These are phyloP conservation scores for Ogataea henricii DNA, from an alignment of 805 yeast genomes.

Conservation along the genomic window DNA sequence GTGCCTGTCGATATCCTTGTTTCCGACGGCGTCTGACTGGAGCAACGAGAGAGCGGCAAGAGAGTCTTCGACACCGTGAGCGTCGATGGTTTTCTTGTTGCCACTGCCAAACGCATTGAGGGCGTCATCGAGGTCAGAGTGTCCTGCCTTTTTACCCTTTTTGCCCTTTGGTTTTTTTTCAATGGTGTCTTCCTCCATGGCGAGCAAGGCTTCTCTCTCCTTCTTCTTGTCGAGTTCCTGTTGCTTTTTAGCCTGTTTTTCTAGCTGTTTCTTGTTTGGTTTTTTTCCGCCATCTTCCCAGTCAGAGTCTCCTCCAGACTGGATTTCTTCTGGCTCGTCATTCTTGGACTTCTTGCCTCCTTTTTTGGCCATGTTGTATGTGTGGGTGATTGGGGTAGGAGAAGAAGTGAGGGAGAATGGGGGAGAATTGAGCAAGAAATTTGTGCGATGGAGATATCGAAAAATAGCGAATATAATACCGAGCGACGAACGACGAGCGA, in stretches of 20 bases:
- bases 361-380: conserved; percentile 29
- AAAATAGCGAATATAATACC: too few relatives aligned
- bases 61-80: conserved; percentile 77
- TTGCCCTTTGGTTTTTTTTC: conserved; percentile 64
- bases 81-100: conserved; percentile 49
- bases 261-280: conserved; percentile 68
- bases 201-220: conserved; percentile 73
- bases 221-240: conserved; percentile 79
- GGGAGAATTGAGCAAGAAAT: too few relatives aligned
- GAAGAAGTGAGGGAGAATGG: neutral
- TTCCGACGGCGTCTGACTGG: conserved; percentile 53
- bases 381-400: neutral
- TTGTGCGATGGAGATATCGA: conserved; percentile 16
- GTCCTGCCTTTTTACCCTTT: conserved; percentile 47
- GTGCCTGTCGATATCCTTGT: conserved; percentile 75
- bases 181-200: conserved; percentile 55
- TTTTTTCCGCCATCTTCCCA: conserved; percentile 78
- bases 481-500: too few relatives aligned
- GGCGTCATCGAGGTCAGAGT: conserved; percentile 63
- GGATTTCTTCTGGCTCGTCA: conserved; percentile 42
- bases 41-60: conserved; percentile 75
- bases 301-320: conserved; percentile 51
- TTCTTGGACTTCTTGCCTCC: conserved; percentile 46
- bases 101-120: conserved; percentile 49
- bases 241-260: conserved; percentile 66